A percentile compares a stretch with the other conserved stretches of the same genome.
Evolutionary conservation across 208 protist species (phyloP).

Genomic region (Trypanosomatidae sp.): DNA sequence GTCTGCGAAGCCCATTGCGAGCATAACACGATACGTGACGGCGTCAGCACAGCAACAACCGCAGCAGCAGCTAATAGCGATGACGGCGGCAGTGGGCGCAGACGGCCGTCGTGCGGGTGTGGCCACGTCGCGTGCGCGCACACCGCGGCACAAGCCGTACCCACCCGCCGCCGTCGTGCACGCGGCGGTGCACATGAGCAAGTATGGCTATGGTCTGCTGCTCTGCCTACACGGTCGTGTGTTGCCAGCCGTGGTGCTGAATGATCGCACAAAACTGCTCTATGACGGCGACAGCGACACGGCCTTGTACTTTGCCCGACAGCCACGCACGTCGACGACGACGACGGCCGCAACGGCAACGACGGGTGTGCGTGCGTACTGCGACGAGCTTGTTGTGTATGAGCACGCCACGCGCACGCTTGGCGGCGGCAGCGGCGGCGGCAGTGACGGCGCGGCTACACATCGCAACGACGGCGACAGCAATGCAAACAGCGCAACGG

Average conservation of each 20-base stretch:
- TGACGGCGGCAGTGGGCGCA: no score
- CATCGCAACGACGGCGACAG: no score
- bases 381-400: conserved; percentile 14
- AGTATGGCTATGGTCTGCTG: conserved; percentile 43
- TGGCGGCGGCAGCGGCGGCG: no score
- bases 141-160: conserved; percentile 10
- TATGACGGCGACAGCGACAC: conserved; percentile 12
- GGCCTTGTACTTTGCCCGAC: neutral
- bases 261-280: conserved; percentile 43
- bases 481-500: no score
- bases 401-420: conserved; percentile 7
- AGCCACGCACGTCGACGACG: neutral
- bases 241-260: conserved; percentile 17
- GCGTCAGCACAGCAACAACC: no score
- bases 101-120: no score
- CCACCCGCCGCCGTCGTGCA: conserved; percentile 17
- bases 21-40: no score
- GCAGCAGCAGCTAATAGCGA: no score
- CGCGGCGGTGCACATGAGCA: conserved; percentile 15
- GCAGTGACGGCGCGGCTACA: no score
- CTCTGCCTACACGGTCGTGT: conserved; percentile 3
- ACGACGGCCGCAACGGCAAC: neutral
- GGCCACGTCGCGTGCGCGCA: no score
- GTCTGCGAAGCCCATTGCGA: no score
- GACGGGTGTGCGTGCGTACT: no score